Conservation (phyloP, 2,329 filamentous ascomycete species). For the Pseudocercospora macadamiae region DNA sequence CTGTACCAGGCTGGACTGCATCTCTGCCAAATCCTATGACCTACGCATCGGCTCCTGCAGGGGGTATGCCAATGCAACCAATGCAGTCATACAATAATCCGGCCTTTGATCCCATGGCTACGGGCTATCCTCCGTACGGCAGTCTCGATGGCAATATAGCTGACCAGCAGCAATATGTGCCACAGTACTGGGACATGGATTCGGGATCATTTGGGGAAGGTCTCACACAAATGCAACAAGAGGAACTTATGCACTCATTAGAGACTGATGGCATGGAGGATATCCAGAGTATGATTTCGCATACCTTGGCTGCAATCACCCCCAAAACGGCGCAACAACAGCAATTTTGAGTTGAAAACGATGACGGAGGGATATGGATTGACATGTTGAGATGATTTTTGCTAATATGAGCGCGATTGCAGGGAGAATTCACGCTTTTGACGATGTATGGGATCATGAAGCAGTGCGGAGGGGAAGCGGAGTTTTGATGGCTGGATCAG, state of each 20-base stretch:
- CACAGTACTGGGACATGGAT: constrained; percentile 35
- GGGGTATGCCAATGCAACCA: constrained; percentile 19
- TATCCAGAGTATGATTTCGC: constrained; percentile 42
- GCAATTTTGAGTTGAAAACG: constrained; percentile 5
- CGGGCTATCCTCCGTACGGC: constrained; percentile 32
- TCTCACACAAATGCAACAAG: constrained; percentile 39
- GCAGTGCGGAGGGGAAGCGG: background rate
- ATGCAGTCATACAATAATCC: constrained; percentile 27
- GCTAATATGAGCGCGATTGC: background rate
- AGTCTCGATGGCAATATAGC: constrained; percentile 15
- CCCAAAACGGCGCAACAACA: constrained; percentile 28
- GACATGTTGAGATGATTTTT: background rate
- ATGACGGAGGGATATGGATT: constrained; percentile 1
- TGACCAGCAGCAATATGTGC: constrained; percentile 25
- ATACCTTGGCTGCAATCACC: constrained; percentile 33
- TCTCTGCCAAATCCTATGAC: constrained; percentile 22
- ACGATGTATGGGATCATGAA: background rate
- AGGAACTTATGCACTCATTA: constrained; percentile 41
- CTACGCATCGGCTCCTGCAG: constrained; percentile 14
- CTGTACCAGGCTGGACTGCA: constrained; percentile 29
- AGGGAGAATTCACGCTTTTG: background rate
- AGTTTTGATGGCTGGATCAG: background rate
- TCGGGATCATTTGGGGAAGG: constrained; percentile 37
- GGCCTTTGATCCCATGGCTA: constrained; percentile 31
- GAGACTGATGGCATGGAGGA: constrained; percentile 44